Base-by-base conservation (phyloP, 805 yeast genomes). In the Zygosaccharomyces bisporus region DNA sequence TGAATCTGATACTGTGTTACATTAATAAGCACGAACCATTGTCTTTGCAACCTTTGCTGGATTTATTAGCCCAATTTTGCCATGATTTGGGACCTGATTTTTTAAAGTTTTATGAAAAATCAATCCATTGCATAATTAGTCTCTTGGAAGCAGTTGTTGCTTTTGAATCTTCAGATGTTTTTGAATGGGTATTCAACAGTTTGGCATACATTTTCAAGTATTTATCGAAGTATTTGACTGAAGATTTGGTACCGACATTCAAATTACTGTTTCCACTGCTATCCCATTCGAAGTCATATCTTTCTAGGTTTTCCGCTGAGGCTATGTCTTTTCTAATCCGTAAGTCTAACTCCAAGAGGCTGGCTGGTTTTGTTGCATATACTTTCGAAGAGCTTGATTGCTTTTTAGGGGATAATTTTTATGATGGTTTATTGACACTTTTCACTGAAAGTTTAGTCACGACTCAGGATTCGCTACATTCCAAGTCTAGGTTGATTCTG, bases 51-150 rank as follows among this genome's bases (percentile, higher is more conserved):
- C 91, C 98, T 3, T 60, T 87, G 21, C 64, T 88, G 40, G 99
- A 93, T 57, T 67, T 85, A 7, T 62, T 89, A 18, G 77, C 95
- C 0, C 95, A 89, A 57, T 83, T 93, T 55, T 81, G 89, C 32
- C 96, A 87, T 55, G 99, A 91, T 68, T 68, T 91, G 50, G 97
- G 96, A 7, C 83, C 91, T 2, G 98, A 91, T 54, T 93, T 90
- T 58, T 75, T 88, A 70, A 77, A 76, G 6, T 88, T 70, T 57
- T 89, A 87, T 57, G 68, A 68, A 1, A 60, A 66, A 19, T 66
- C 88, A 0, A 65, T 91, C 37, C 52, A 57, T 0, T 53, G 75
- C 18, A 71, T 90, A 33, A 75, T 74, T 4, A 61, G 68, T 0
- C 58, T 86, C 34, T 51, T 60, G 8, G 65, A 45, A 61, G 43